Conservation (phyloP, 2,329 filamentous ascomycete species). For the Penicillium sp. region DNA sequence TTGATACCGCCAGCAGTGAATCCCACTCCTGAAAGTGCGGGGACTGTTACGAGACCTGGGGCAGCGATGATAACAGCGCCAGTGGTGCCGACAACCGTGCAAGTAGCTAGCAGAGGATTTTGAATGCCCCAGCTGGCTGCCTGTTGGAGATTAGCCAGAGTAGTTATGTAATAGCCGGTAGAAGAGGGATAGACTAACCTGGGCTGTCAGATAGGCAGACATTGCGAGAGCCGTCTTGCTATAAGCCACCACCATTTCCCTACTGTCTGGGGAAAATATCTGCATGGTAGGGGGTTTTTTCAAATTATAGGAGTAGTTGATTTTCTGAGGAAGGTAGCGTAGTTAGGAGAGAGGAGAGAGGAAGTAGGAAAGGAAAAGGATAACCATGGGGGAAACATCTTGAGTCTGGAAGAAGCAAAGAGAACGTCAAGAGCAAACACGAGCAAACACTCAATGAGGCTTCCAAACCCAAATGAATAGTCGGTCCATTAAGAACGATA, state of each 20-base stretch:
- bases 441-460: no score
- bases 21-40: not conserved
- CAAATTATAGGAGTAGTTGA: no score
- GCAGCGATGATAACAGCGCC: not conserved
- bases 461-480: no score
- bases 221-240: not conserved
- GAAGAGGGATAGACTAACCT: not conserved
- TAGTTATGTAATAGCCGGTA: not conserved
- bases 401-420: no score
- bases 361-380: no score
- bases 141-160: not conserved
- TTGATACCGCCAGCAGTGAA: not conserved
- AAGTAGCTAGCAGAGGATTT: not conserved
- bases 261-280: no score
- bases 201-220: not conserved
- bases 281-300: no score
- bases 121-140: not conserved
- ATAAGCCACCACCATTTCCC: not conserved
- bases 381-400: no score
- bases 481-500: no score
- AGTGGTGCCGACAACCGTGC: not conserved
- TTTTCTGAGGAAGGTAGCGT: no score
- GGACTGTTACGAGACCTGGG: conserved; percentile 1
- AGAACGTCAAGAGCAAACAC: no score
- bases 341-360: no score